Conservation (phyloP, 805 yeast genomes). For the Lipomyces yamanashiensis region DNA sequence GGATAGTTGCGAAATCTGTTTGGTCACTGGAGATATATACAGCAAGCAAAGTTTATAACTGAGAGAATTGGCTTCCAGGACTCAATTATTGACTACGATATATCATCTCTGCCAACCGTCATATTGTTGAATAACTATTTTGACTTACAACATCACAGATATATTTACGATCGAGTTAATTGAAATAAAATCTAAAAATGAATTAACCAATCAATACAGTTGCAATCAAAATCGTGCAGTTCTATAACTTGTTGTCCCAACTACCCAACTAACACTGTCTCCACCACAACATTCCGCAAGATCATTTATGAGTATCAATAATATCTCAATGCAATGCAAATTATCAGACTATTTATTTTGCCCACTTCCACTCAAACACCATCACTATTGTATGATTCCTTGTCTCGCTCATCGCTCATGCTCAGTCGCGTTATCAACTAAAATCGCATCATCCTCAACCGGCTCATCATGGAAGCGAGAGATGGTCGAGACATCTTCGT, state of each 20-base stretch:
- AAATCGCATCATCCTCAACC: constrained; percentile 21
- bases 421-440: constrained; percentile 12
- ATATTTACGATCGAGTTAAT: too few relatives aligned
- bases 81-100: too few relatives aligned
- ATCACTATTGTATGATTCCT: background rate
- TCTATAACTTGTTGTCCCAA: background rate
- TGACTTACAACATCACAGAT: too few relatives aligned
- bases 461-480: constrained; percentile 29
- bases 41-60: too few relatives aligned
- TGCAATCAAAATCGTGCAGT: background rate
- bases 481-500: constrained; percentile 7
- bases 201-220: background rate
- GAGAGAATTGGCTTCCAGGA: too few relatives aligned
- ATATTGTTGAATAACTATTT: too few relatives aligned
- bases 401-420: background rate
- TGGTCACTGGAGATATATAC: too few relatives aligned
- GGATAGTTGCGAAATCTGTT: too few relatives aligned
- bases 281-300: background rate
- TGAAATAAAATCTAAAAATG: too few relatives aligned
- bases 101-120: too few relatives aligned
- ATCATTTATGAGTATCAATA: background rate
- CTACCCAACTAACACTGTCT: background rate
- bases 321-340: too few relatives aligned
- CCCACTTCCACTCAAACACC: background rate
- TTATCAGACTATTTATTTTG: too few relatives aligned